These are phyloP conservation scores for Eragrostis curvula DNA, from an alignment of 176 grass and related monocot species.

Conservation along the genomic window DNA sequence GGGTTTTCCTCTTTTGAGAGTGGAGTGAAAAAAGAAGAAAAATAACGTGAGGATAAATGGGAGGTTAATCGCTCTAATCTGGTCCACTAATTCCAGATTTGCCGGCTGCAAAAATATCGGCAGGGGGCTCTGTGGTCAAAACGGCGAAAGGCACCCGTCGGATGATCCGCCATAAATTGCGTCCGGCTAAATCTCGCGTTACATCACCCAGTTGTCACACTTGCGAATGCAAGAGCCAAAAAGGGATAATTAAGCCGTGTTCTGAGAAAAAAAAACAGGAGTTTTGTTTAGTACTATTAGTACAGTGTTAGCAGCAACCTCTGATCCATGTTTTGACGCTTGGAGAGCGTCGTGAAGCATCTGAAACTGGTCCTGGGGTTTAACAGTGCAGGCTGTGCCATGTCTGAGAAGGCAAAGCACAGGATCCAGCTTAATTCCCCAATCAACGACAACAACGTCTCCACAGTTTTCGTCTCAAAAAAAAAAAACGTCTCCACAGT, in stretches of 20 bases:
- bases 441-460: background rate
- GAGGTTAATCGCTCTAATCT: slow-evolving; percentile 32
- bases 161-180: slow-evolving; percentile 18
- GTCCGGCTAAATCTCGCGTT: slow-evolving; percentile 35
- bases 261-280: background rate
- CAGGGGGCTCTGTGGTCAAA: slow-evolving; percentile 32
- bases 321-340: background rate
- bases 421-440: background rate
- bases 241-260: background rate
- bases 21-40: background rate
- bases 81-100: slow-evolving; percentile 43
- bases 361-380: background rate
- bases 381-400: background rate
- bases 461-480: no score
- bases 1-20: background rate
- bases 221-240: background rate
- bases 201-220: slow-evolving; percentile 31
- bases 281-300: background rate
- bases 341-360: background rate
- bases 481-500: no score
- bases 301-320: background rate
- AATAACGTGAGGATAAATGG: background rate
- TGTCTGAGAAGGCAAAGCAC: slow-evolving; percentile 4
- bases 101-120: slow-evolving; percentile 38
- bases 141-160: slow-evolving; percentile 18